Evolutionary conservation across 2,329 filamentous ascomycete species (phyloP), one percentile per base, ranked within the genome.

Genomic region (Venturia aucupariae): DNA sequence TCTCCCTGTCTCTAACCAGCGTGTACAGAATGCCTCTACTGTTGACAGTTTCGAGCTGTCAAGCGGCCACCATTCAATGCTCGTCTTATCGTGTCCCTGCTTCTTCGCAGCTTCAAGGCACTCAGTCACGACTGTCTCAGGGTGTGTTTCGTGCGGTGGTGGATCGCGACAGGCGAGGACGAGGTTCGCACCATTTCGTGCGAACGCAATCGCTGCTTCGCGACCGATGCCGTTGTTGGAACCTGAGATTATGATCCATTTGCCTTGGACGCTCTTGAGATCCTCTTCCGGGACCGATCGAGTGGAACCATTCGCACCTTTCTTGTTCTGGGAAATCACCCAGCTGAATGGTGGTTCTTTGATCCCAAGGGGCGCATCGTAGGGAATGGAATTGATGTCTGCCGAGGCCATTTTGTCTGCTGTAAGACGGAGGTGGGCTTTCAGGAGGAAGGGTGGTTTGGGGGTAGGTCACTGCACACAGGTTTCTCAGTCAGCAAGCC

Each of bases 41-140:
- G 64, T 70, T 1, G 42, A 32, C 15, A 74, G 65, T 24, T 67
- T 63, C 24, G 65, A 66, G 66, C 69, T 70, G 61, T 73, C 70
- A 41, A 68, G 64, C 44, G 69, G 65, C 72, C 71, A 73, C 68
- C 68, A 73, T 62, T 73, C 71, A 11, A 72, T 48, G 19, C 44
- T 42, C 10, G 55, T 51, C 42, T 67, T 60, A n/a, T 60, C 27
- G 32, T 65, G 51, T 2, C 64, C 64, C 7, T 57, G 39, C 22
- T 60, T 48, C 44, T 62, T 64, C 10, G 67, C 67, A 51, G 46
- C 57, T 4, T 61, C 38, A 35, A 30, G 59, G 64, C 70, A 71
- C 63, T 72, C 69, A 42, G 68, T 65, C 13, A 69, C 71, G 2
- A 69, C 69, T 5, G 44, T 63, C 4, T 62, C 61, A 10, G 71